Evolutionary conservation across 768 basidiomycete species (phyloP).

Genomic region (Baorangia bicolor): DNA sequence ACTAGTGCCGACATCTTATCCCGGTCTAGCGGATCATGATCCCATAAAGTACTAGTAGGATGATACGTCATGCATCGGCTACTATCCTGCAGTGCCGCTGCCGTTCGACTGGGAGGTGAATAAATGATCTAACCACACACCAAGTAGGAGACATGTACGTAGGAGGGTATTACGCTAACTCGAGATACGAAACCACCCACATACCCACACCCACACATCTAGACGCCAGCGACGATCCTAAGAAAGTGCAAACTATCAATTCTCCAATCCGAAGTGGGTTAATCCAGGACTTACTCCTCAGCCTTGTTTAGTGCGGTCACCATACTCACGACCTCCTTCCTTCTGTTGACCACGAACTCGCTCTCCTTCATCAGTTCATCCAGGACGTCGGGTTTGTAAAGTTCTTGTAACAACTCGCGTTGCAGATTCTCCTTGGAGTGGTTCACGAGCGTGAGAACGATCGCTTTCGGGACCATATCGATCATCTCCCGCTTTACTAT

Average conservation of each 20-base stretch:
- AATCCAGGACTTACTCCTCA: slow-evolving; percentile 80
- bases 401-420: slow-evolving; percentile 88
- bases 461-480: slow-evolving; percentile 98
- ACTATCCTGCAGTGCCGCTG: neutral
- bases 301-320: slow-evolving; percentile 94
- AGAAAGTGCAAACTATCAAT: slow-evolving; percentile 9
- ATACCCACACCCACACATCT: slow-evolving; percentile 17
- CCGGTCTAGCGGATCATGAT: neutral
- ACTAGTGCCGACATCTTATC: too few species aligned
- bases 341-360: slow-evolving; percentile 81
- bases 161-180: slow-evolving; percentile 33
- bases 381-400: slow-evolving; percentile 96
- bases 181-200: slow-evolving; percentile 9
- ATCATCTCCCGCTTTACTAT: slow-evolving; percentile 99
- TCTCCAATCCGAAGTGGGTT: neutral
- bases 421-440: slow-evolving; percentile 95
- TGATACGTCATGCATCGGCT: neutral
- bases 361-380: slow-evolving; percentile 95
- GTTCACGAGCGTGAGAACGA: slow-evolving; percentile 86
- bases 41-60: neutral
- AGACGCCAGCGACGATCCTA: slow-evolving; percentile 68
- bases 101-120: neutral
- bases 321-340: slow-evolving; percentile 95
- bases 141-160: slow-evolving; percentile 20
- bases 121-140: slow-evolving; percentile 19